Percentiles rank a stretch among this genome's conserved stretches.
phyloP scores from a whole-genome alignment of 495 filamentous ascomycete species.

The Talaromyces nanjingensis region DNA sequence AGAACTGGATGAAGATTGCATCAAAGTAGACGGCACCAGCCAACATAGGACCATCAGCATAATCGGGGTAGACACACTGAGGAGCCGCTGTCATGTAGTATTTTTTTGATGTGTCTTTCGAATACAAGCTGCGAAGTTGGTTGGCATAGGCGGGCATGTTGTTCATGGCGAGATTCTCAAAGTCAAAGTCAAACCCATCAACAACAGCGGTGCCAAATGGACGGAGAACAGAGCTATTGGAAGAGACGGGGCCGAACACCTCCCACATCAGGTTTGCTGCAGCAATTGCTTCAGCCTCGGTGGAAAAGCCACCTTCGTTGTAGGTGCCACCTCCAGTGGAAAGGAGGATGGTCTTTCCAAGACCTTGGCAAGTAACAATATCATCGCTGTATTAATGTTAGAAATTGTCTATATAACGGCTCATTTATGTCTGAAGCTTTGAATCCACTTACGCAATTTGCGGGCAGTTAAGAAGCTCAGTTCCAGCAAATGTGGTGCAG shows the following conservation, averaged over 20 bases:
- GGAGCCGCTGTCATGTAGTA: conserved; percentile 62
- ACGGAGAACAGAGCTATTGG: conserved; percentile 32
- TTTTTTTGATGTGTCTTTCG: conserved; percentile 38
- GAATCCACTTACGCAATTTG: conserved; percentile 46
- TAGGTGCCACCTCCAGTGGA: conserved; percentile 62
- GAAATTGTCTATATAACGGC: background rate
- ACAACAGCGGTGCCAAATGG: conserved; percentile 59
- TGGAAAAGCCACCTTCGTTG: conserved; percentile 54
- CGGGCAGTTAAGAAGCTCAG: conserved; percentile 51
- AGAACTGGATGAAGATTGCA: conserved; percentile 66
- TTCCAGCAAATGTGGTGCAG: conserved; percentile 51
- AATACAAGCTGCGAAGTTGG: conserved; percentile 47
- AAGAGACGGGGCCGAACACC: conserved; percentile 52
- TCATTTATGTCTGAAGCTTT: background rate
- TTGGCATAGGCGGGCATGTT: conserved; percentile 47
- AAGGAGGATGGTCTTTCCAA: conserved; percentile 60
- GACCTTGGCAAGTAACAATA: conserved; percentile 57
- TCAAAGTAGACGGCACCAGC: conserved; percentile 48
- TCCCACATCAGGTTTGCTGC: conserved; percentile 59
- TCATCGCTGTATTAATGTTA: conserved; percentile 29
- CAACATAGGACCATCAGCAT: conserved; percentile 50
- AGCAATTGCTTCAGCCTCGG: conserved; percentile 39
- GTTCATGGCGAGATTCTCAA: conserved; percentile 42
- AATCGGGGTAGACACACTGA: conserved; percentile 61
- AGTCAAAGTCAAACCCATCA: conserved; percentile 70